Percentiles rank a stretch among this genome's conserved stretches.
Conservation (phyloP, 2,329 filamentous ascomycete genomes). For the Cladorrhinum sp. region DNA sequence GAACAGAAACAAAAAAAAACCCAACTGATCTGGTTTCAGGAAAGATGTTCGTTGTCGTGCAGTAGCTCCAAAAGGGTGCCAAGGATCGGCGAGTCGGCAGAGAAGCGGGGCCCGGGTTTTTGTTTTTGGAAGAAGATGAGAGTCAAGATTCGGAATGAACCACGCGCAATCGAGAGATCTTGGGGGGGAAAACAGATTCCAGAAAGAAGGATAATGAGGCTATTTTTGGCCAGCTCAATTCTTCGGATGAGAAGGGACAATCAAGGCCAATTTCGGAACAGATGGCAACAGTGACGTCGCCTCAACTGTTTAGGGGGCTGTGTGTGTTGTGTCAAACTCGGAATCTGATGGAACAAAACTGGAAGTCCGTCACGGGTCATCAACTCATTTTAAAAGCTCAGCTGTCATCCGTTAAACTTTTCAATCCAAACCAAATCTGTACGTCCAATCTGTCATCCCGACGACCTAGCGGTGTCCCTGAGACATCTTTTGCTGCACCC, state of each 20-base stretch:
- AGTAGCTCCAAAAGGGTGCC: not conserved
- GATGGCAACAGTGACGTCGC: not conserved
- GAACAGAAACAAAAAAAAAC: not conserved
- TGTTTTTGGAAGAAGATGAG: too few relatives aligned
- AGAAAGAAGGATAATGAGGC: too few relatives aligned
- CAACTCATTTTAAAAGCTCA: not conserved
- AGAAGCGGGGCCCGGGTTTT: not conserved
- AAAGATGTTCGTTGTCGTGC: not conserved
- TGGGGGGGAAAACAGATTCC: not conserved
- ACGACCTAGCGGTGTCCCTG: not conserved
- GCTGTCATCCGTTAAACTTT: not conserved
- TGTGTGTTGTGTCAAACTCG: not conserved
- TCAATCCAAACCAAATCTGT: not conserved
- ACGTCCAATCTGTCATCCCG: not conserved
- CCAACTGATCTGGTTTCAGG: not conserved
- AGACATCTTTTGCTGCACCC: not conserved
- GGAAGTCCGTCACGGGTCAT: not conserved
- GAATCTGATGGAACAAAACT: not conserved
- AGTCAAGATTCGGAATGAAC: not conserved
- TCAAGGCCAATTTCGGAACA: not conserved
- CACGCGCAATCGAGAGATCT: not conserved
- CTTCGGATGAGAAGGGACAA: not conserved
- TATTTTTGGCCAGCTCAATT: not conserved
- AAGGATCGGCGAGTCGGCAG: conserved; percentile 1
- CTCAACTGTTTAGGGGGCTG: not conserved